Base-by-base conservation (phyloP, 768 basidiomycete genomes). In the Auriscalpium microsporum region DNA sequence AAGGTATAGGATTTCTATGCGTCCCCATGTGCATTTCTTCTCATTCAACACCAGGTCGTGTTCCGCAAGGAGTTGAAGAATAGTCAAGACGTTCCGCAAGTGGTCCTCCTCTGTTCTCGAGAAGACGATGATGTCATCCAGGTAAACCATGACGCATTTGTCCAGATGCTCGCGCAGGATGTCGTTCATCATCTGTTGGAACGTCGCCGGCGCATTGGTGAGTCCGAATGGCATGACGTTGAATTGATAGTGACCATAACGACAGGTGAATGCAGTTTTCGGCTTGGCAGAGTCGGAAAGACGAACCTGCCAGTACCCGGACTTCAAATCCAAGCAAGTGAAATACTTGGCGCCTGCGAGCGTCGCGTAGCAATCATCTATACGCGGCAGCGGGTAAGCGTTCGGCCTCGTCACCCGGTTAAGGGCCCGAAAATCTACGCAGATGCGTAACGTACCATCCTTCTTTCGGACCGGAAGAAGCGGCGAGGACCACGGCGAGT, bases 181-280 rank as follows among this genome's bases (percentile, higher is more conserved):
- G 21, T 47, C 46, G 37, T 65, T 59, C 62, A 65, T 62, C 50
- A 65, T 53, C 19, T 49, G 52, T 51, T 65, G 62, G 56, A 71
- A 72, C 4, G 68, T 59, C 0, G 69, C 62, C 4, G 66, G 62
- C 33, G 51, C 49, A 50, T 71, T 68, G 13, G 59, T 61, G 35
- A 67, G 52, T 5, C 64, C 68, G 21, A 68, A 65, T 4, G 63
- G 63, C 70, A 71, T 71, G 44, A 71, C 70, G 1, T 58, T 5
- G 23, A 28, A 28, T 28, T 28, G 23, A 28, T 28, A 28, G 23
- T 28, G 23, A 28, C 23, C 23, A 28, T 28, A 28, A 5, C 23
- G 23, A 28, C 23, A 28, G 23, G 23, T 28, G 23, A 28, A 28
- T 28, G 23, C 23, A 28, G 23, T 28, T 28, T 28, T 28, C 23